Percentiles rank a stretch among this genome's conserved stretches.
phyloP scores from a whole-genome alignment of 139 green algal species.

The Chlamydomonas incerta region DNA sequence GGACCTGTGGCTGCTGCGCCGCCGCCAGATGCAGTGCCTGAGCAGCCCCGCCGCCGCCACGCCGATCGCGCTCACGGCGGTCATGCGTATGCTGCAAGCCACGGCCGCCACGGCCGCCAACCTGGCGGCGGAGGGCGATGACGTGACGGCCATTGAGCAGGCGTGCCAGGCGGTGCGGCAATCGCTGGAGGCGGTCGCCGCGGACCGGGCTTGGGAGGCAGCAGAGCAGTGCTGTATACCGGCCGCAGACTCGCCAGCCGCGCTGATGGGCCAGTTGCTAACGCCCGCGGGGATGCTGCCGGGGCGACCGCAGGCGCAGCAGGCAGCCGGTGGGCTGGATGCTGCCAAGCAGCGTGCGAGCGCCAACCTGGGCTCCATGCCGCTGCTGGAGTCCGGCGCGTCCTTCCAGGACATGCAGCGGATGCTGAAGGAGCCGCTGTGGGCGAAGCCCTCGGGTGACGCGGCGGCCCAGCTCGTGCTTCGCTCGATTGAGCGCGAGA shows the following conservation, averaged over 20 bases:
- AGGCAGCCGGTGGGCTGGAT: neutral
- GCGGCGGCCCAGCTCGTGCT: constrained; percentile 47
- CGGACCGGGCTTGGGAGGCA: neutral
- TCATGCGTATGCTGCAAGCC: constrained; percentile 53
- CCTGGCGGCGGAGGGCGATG: constrained; percentile 41
- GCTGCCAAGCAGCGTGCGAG: constrained; percentile 5
- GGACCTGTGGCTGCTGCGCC: no score
- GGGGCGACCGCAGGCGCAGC: neutral
- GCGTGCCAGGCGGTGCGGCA: neutral
- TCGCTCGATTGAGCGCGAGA: constrained; percentile 48
- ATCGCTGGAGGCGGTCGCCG: constrained; percentile 11
- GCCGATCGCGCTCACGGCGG: constrained; percentile 5
- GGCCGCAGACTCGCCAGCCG: neutral
- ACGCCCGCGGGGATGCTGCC: constrained; percentile 34
- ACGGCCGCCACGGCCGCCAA: constrained; percentile 35
- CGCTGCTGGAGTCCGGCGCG: neutral
- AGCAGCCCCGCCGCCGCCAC: constrained; percentile 6
- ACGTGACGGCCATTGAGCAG: constrained; percentile 41
- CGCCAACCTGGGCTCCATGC: constrained; percentile 51
- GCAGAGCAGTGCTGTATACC: constrained; percentile 15
- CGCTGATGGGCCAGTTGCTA: neutral
- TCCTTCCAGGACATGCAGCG: neutral
- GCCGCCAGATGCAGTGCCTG: constrained; percentile 45
- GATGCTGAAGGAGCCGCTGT: neutral
- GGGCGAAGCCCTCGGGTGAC: neutral